Base-by-base conservation (phyloP, 331 rosid species). In the Malus hybrid region DNA sequence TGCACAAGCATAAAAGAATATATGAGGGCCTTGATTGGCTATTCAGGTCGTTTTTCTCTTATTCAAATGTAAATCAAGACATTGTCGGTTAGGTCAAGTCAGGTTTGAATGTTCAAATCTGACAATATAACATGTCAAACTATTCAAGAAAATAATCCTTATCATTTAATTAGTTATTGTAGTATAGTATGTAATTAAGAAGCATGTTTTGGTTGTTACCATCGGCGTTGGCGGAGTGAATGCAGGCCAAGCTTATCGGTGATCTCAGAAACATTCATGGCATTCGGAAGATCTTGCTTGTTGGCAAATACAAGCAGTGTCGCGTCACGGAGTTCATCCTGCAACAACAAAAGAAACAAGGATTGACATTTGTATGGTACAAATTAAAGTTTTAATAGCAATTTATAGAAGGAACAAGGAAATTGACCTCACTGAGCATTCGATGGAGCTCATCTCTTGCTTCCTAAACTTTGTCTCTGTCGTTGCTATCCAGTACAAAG, bases 281-380 rank as follows among this genome's bases (percentile, higher is more conserved):
- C 89, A 76, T 90, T 88, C n/a, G 95, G 98, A 82, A 90, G 97
- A 73, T 90, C 95, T 87, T 90, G 95, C 85, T 93, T 93, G 81
- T 93, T 93, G 48, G 97, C 95, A 78, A 90, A 89, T 36, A 93
- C 91, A 34, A 90, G 90, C 65, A 90, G 73, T 20, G 85, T 81
- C 20, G 96, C 91, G 27, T 80, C 85, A 10, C 87, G 82, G n/a
- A 93, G 88, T 77, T 93, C 98, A 79, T 86, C 93, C 93, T 92
- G 71, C 79, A 82, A 22, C n/a, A 54, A 18, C 59, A 56, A 69
- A 4, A 20, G 39, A 55, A 50, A 46, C 34, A 50, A 50, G 8
- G 56, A 50, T 14, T 50, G n/a, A 50, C 24, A 64, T 54, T 33
- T 63, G 46, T 36, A 64, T 48, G 6, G 39, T 75, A 31, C 16